These are phyloP conservation scores for Aspergillus vadensis DNA, from an alignment of 2,329 filamentous ascomycete species.

Conservation along the genomic window DNA sequence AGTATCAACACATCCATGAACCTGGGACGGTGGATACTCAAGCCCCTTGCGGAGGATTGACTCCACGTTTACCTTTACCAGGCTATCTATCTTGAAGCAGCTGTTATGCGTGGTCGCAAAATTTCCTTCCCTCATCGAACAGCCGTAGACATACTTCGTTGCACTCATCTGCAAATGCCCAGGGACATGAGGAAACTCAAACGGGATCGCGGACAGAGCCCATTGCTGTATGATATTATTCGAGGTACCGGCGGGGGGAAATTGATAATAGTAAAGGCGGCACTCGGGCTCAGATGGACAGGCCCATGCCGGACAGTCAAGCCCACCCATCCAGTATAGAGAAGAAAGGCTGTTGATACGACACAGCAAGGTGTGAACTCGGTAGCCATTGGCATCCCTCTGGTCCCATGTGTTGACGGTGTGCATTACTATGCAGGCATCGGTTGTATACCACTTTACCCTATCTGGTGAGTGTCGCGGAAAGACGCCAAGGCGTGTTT, in stretches of 20 bases:
- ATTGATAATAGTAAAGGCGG: slow-evolving; percentile 69
- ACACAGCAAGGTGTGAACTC: slow-evolving; percentile 67
- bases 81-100: slow-evolving; percentile 12
- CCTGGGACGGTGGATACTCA: slow-evolving; percentile 45
- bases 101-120: slow-evolving; percentile 10
- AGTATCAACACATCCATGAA: slow-evolving; percentile 65
- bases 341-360: slow-evolving; percentile 66
- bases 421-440: slow-evolving; percentile 70
- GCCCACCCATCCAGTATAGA: slow-evolving; percentile 66
- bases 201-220: slow-evolving; percentile 64
- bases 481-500: slow-evolving; percentile 68
- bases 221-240: slow-evolving; percentile 61
- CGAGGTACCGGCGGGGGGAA: slow-evolving; percentile 33
- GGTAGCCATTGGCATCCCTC: slow-evolving; percentile 30
- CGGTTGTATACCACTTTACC: slow-evolving; percentile 68
- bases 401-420: slow-evolving; percentile 72
- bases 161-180: slow-evolving; percentile 58
- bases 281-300: slow-evolving; percentile 57
- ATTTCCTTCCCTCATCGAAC: slow-evolving; percentile 51
- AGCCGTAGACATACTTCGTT: slow-evolving; percentile 68
- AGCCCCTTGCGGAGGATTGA: slow-evolving; percentile 50
- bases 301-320: slow-evolving; percentile 54
- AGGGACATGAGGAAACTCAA: slow-evolving; percentile 67
- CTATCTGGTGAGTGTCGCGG: slow-evolving; percentile 60
- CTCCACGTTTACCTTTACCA: slow-evolving; percentile 12